phyloP scores from a whole-genome alignment of 805 yeast species.

The Zygotorulaspora florentina region DNA sequence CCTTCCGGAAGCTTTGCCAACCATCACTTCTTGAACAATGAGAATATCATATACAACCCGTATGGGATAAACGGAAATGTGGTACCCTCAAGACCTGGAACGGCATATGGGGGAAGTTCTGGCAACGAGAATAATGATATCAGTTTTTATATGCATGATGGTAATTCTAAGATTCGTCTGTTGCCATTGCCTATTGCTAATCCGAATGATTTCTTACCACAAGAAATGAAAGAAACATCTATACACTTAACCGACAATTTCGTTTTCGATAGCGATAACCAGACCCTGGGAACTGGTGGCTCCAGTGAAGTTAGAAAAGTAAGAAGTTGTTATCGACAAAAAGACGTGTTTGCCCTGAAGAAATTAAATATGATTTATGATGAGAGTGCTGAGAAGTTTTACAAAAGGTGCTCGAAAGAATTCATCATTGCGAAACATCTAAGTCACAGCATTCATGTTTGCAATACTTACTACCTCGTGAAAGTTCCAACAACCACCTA shows the following conservation, averaged over 20 bases:
- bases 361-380: slow-evolving; percentile 54
- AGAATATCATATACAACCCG: slow-evolving; percentile 59
- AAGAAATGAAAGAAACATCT: slow-evolving; percentile 45
- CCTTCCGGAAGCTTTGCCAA: slow-evolving; percentile 7
- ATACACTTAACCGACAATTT: slow-evolving; percentile 53
- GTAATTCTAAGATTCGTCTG: slow-evolving; percentile 39
- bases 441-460: slow-evolving; percentile 56
- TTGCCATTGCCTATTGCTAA: slow-evolving; percentile 59
- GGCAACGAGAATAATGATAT: slow-evolving; percentile 18
- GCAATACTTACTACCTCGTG: slow-evolving; percentile 50
- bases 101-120: slow-evolving; percentile 9
- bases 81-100: slow-evolving; percentile 10
- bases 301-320: slow-evolving; percentile 59
- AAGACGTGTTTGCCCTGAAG: slow-evolving; percentile 58
- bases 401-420: slow-evolving; percentile 60
- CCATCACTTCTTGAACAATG: slow-evolving; percentile 20
- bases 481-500: slow-evolving; percentile 52
- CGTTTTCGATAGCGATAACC: slow-evolving; percentile 42
- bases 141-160: slow-evolving; percentile 34
- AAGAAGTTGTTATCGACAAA: slow-evolving; percentile 34
- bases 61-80: slow-evolving; percentile 41
- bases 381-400: slow-evolving; percentile 63
- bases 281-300: slow-evolving; percentile 68
- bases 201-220: slow-evolving; percentile 63
- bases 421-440: slow-evolving; percentile 54